phyloP scores from a whole-genome alignment of 2,329 filamentous ascomycete species.

The Colletotrichum tanaceti region DNA sequence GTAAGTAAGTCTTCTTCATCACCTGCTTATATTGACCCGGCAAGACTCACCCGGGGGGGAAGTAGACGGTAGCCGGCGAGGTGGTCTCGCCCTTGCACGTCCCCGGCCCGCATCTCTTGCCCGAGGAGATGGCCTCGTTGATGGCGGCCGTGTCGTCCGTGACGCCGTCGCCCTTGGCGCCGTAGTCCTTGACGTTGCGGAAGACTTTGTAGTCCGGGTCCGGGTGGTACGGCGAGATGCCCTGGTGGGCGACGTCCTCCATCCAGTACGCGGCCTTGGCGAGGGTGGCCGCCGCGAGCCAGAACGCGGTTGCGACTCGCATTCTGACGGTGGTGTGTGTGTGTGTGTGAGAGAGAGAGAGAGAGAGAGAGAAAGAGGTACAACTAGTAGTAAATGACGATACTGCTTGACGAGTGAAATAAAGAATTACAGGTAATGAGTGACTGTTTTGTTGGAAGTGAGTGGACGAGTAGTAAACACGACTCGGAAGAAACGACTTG shows the following conservation, averaged over 20 bases:
- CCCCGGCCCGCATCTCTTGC: constrained; percentile 55
- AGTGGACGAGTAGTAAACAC: neutral
- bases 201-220: constrained; percentile 58
- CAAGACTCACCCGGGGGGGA: constrained; percentile 50
- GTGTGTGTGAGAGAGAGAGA: no score
- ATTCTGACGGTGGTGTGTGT: neutral
- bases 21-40: no score
- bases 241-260: constrained; percentile 59
- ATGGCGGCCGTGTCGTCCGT: constrained; percentile 53
- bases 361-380: no score
- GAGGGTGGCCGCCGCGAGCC: constrained; percentile 37
- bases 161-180: constrained; percentile 53
- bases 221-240: constrained; percentile 59
- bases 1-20: neutral
- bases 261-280: constrained; percentile 53
- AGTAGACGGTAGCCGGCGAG: constrained; percentile 53
- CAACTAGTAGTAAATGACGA: neutral
- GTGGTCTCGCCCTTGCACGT: constrained; percentile 52
- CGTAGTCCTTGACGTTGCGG: constrained; percentile 61
- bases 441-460: neutral
- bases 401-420: neutral
- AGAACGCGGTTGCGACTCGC: constrained; percentile 35
- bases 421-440: neutral
- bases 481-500: neutral
- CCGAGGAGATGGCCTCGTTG: constrained; percentile 51